Evolutionary conservation across 2,329 filamentous ascomycete genomes (phyloP).

Genomic region (Septoria linicola): DNA sequence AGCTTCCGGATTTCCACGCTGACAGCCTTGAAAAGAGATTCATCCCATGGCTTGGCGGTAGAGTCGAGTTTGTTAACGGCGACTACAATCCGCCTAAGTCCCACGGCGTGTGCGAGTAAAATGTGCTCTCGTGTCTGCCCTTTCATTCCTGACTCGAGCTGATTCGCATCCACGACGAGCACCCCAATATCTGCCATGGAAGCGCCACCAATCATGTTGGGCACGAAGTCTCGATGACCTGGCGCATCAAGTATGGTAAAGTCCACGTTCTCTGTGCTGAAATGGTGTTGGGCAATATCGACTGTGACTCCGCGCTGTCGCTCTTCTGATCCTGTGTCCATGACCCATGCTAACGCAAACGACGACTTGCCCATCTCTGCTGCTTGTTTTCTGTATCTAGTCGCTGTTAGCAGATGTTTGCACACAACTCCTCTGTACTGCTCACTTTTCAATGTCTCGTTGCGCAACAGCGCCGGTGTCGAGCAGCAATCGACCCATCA

Average conservation of each 20-base stretch:
- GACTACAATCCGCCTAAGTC: conserved; percentile 82
- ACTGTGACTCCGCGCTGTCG: conserved; percentile 89
- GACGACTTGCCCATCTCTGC: conserved; percentile 91
- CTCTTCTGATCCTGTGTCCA: conserved; percentile 90
- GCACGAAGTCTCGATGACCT: conserved; percentile 92
- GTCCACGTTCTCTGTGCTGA: conserved; percentile 79
- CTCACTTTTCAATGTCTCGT: conserved; percentile 73
- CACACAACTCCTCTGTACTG: not conserved
- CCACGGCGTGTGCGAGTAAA: conserved; percentile 83
- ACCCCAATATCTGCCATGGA: conserved; percentile 96
- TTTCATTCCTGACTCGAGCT: conserved; percentile 88
- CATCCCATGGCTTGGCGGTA: conserved; percentile 67
- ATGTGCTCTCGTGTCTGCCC: conserved; percentile 95
- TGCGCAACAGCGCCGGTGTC: conserved; percentile 87
- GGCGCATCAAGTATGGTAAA: conserved; percentile 97
- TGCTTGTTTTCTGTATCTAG: conserved; percentile 64
- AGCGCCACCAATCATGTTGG: conserved; percentile 97
- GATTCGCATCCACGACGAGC: conserved; percentile 89
- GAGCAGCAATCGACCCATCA: conserved; percentile 91
- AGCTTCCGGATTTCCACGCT: conserved; percentile 79
- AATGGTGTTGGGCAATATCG: conserved; percentile 92
- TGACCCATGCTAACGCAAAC: conserved; percentile 94
- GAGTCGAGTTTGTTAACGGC: conserved; percentile 95
- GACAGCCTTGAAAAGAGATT: conserved; percentile 82
- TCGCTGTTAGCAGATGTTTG: conserved; percentile 9